These are phyloP conservation scores for Peronosclerospora sorghi DNA, from an alignment of 352 stramenopile genomes.

Conservation along the genomic window DNA sequence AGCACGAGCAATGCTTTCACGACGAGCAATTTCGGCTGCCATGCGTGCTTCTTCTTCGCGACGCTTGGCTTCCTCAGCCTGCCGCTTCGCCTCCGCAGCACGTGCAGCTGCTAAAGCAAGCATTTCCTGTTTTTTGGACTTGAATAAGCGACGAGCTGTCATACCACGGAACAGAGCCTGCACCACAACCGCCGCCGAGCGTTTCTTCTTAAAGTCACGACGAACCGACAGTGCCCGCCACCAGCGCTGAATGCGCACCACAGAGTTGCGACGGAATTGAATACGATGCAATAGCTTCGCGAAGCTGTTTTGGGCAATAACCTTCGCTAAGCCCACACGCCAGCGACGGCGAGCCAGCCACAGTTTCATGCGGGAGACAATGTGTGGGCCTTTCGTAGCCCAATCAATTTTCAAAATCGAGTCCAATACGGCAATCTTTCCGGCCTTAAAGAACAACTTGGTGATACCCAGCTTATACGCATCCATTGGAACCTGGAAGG, in stretches of 20 bases:
- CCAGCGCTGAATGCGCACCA: constrained; percentile 69
- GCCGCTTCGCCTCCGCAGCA: constrained; percentile 55
- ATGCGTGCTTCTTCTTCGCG: constrained; percentile 68
- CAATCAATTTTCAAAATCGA: constrained; percentile 83
- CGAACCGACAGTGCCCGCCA: constrained; percentile 66
- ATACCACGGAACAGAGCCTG: constrained; percentile 76
- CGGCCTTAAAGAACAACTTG: constrained; percentile 87
- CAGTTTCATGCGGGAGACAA: constrained; percentile 69
- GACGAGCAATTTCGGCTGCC: constrained; percentile 44
- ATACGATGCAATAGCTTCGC: constrained; percentile 46
- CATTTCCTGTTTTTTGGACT: constrained; percentile 81
- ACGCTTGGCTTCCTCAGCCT: constrained; percentile 77
- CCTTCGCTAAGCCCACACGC: constrained; percentile 75
- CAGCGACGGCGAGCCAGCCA: constrained; percentile 77
- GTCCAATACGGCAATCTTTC: constrained; percentile 84
- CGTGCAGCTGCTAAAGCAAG: constrained; percentile 62
- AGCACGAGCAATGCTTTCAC: constrained; percentile 61
- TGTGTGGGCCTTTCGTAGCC: constrained; percentile 78
- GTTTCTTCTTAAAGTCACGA: constrained; percentile 76
- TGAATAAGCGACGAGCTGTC: constrained; percentile 58
- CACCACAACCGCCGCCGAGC: constrained; percentile 53
- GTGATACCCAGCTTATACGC: constrained; percentile 83
- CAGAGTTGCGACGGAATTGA: constrained; percentile 42
- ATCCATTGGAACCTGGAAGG: constrained; percentile 79
- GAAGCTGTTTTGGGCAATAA: constrained; percentile 58